These are phyloP conservation scores for Rosa hybrid DNA, from an alignment of 331 rosid species.

Conservation along the genomic window DNA sequence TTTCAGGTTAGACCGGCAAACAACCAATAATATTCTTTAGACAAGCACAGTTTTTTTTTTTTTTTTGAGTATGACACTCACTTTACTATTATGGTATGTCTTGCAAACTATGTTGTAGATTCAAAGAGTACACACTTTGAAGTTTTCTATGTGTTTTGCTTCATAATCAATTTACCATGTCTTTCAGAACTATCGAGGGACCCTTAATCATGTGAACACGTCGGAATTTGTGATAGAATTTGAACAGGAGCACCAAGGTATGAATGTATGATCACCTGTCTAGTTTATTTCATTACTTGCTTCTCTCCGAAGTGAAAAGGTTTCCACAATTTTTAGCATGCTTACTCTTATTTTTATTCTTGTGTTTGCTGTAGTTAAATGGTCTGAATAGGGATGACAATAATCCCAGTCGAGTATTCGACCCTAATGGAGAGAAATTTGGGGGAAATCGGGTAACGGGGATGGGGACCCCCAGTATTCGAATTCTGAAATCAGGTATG, in stretches of 20 bases:
- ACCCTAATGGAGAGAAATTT: too few relatives aligned
- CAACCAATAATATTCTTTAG: constrained; percentile 71
- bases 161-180: constrained; percentile 24
- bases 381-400: constrained; percentile 39
- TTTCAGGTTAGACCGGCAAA: constrained; percentile 90
- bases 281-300: constrained; percentile 10
- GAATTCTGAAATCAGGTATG: too few relatives aligned
- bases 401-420: too few relatives aligned
- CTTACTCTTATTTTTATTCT: neutral
- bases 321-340: neutral
- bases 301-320: neutral
- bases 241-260: constrained; percentile 80
- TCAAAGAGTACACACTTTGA: neutral
- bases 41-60: constrained; percentile 51
- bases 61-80: constrained; percentile 90
- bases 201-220: constrained; percentile 59
- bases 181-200: constrained; percentile 83
- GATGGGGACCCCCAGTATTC: too few relatives aligned
- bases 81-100: constrained; percentile 94
- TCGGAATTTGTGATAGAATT: constrained; percentile 80
- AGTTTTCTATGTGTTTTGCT: neutral
- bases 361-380: constrained; percentile 56
- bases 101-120: constrained; percentile 15
- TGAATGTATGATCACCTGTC: constrained; percentile 35
- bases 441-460: too few relatives aligned